Conservation (phyloP, 2,329 filamentous ascomycete species). For the Colletotrichum cereale region DNA sequence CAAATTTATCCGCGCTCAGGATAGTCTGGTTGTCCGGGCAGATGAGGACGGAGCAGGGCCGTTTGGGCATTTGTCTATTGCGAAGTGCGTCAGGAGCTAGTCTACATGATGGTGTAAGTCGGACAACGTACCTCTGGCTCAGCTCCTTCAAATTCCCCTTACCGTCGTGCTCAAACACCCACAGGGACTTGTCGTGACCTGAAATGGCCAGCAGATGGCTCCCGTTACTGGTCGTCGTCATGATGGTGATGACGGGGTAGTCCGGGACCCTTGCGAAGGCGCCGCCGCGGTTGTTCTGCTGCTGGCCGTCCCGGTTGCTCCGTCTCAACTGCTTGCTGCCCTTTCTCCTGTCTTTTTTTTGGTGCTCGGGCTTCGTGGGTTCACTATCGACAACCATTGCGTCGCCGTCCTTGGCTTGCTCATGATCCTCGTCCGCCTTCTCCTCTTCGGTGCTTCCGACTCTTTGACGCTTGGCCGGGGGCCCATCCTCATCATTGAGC, state of each 20-base stretch:
- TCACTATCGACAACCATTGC: conserved; percentile 42
- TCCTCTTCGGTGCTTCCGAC: conserved; percentile 50
- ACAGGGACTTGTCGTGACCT: conserved; percentile 90
- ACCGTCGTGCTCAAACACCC: conserved; percentile 79
- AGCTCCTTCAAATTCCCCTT: conserved; percentile 73
- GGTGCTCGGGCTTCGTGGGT: conserved; percentile 43
- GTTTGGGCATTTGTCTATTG: conserved; percentile 86
- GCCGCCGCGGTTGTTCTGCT: conserved; percentile 48
- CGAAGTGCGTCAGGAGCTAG: conserved; percentile 45
- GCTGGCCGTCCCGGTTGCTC: conserved; percentile 49
- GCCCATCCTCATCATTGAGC: conserved; percentile 45
- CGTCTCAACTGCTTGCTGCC: conserved; percentile 39
- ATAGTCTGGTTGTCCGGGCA: conserved; percentile 79
- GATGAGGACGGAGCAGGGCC: conserved; percentile 81
- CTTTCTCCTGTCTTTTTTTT: conserved; percentile 46
- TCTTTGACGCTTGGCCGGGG: conserved; percentile 59
- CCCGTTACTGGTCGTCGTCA: conserved; percentile 74
- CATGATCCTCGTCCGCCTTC: conserved; percentile 47
- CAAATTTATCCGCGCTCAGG: conserved; percentile 92
- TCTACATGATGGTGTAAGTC: conserved; percentile 25
- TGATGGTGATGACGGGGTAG: conserved; percentile 75
- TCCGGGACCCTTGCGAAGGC: conserved; percentile 57
- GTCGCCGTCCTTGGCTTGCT: conserved; percentile 41
- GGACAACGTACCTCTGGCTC: conserved; percentile 74
- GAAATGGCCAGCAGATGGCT: conserved; percentile 82